Percentiles rank a stretch among this genome's conserved stretches.
Evolutionary conservation across 495 filamentous ascomycete species (phyloP).

Genomic region (Terfezia claveryi): DNA sequence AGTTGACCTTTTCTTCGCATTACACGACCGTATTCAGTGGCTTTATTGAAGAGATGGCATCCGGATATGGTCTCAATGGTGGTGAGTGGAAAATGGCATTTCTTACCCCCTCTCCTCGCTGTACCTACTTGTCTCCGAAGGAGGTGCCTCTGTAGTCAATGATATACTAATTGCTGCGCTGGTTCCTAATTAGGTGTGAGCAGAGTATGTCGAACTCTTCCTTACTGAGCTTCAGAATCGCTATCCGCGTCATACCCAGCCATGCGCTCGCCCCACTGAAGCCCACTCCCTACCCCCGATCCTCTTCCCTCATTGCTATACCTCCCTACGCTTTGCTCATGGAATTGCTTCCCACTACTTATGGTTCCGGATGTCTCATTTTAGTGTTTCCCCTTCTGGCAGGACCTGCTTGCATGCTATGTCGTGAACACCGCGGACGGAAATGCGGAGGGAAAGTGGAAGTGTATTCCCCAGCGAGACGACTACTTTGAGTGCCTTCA

Average conservation of each 20-base stretch:
- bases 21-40: background rate
- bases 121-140: too few relatives aligned
- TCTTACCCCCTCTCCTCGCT: too few relatives aligned
- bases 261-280: background rate
- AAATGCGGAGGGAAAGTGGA: slow-evolving; percentile 60
- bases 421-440: slow-evolving; percentile 57
- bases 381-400: slow-evolving; percentile 98
- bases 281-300: background rate
- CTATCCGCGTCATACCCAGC: too few relatives aligned
- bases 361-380: slow-evolving; percentile 41
- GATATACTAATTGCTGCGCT: too few relatives aligned
- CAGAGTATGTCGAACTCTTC: slow-evolving; percentile 8
- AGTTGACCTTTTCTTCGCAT: background rate
- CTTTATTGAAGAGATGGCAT: slow-evolving; percentile 34
- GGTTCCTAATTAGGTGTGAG: slow-evolving; percentile 10
- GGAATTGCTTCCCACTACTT: background rate
- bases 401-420: slow-evolving; percentile 76
- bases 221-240: too few relatives aligned
- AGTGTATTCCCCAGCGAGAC: slow-evolving; percentile 72
- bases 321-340: background rate
- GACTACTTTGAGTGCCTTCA: slow-evolving; percentile 98
- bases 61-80: slow-evolving; percentile 58
- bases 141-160: too few relatives aligned
- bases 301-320: background rate
- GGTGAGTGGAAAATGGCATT: slow-evolving; percentile 29